Conservation (phyloP, 1,284 basidiomycete genomes). For the Leccinum griseonigrum region DNA sequence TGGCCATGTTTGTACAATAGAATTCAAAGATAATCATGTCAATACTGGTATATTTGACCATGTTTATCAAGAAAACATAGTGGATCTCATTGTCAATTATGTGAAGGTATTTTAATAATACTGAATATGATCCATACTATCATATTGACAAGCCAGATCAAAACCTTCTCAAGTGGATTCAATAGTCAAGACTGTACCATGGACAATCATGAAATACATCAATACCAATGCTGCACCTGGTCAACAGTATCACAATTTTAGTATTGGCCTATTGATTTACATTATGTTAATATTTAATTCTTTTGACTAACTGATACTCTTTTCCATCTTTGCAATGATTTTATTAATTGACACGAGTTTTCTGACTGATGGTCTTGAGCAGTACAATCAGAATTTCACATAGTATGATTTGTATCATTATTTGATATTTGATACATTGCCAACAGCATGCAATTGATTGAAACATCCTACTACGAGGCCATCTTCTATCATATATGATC, state of each 20-base stretch:
- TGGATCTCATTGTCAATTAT: background rate
- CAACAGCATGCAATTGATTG: too few species aligned
- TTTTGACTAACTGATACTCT: background rate
- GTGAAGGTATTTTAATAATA: background rate
- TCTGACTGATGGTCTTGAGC: background rate
- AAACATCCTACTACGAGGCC: too few species aligned
- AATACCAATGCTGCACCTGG: background rate
- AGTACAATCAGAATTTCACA: background rate
- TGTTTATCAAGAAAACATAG: too few species aligned
- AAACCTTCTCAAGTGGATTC: background rate
- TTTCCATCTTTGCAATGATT: background rate
- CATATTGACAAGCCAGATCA: background rate
- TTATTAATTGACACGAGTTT: background rate
- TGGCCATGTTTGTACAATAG: too few species aligned
- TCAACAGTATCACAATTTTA: background rate
- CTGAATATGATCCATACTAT: background rate
- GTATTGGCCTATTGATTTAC: background rate
- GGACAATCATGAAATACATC: background rate
- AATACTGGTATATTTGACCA: too few species aligned
- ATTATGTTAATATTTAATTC: too few species aligned
- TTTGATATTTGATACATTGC: background rate
- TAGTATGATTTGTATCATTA: background rate
- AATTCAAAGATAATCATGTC: too few species aligned
- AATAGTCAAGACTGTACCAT: background rate
- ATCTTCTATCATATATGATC: too few species aligned